Evolutionary conservation across 768 basidiomycete genomes (phyloP), one percentile per base, ranked within the genome.

Genomic region (Punctularia strigosozonata): DNA sequence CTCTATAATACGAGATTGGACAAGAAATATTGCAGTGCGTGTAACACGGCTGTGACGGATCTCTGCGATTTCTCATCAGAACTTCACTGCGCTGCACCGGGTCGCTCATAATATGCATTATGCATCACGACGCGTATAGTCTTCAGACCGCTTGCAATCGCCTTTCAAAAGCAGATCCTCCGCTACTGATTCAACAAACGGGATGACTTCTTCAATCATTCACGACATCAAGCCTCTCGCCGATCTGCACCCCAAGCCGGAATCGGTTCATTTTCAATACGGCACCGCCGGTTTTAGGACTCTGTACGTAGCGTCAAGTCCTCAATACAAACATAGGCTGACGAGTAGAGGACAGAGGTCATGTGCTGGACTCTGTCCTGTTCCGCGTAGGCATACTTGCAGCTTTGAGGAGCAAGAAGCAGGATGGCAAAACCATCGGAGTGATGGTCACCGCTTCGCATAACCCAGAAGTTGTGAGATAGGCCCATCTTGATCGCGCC

Each of bases 381-480:
- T 97, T 95, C 65, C 75, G 91, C 48, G 82, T 94, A 12, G 95
- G 89, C 8, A 62, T 98, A 28, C 65, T 99, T 14, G 95, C 95
- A 32, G 86, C 73, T 5, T 68, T 99, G 36, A 66, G 95, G 42
- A 97, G 91, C 63, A 95, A 83, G 65, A 80, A 76, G 46, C 69
- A 91, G n/a, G 80, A 82, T 53, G 90, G 95, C 20, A 83, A 80
- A 55, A 81, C 80, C 19, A 84, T 99, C 50, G 95, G 95, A 13
- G 87, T 98, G 17, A 98, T 99, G 95, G 81, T 99, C 55, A 99
- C 95, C 25, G 95, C 95, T 2, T 94, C 90, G n/a, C 95, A 99
- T 61, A 99, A 99, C 57, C 94, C 95, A n/a, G 92, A 92, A 55
- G 71, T 76, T 54, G 92, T 91, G 51, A 47, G 73, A 31, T 18